phyloP scores from a whole-genome alignment of 2,329 filamentous ascomycete genomes.

The Botrytis aclada region DNA sequence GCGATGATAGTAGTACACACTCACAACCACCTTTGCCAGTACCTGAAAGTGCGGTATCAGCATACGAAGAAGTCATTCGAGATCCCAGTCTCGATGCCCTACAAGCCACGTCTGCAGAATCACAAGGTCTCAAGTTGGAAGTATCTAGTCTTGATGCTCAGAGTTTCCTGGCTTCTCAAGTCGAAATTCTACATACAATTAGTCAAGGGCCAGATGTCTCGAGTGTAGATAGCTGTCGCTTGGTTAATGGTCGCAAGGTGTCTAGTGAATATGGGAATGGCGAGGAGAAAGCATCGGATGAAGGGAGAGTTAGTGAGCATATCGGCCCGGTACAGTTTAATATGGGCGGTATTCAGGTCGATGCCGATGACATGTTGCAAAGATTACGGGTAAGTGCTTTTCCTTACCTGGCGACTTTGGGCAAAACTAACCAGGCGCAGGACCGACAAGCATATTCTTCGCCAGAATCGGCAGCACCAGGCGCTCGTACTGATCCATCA shows the following conservation, averaged over 20 bases:
- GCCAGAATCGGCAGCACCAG: constrained; percentile 36
- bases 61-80: constrained; percentile 76
- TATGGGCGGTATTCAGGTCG: constrained; percentile 94
- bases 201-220: constrained; percentile 54
- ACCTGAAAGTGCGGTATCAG: constrained; percentile 59
- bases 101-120: constrained; percentile 51
- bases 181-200: constrained; percentile 67
- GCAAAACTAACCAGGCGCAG: constrained; percentile 24
- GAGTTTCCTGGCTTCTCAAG: constrained; percentile 70
- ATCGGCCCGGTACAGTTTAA: constrained; percentile 97
- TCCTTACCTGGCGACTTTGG: not conserved
- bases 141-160: constrained; percentile 72
- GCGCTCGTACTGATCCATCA: constrained; percentile 28
- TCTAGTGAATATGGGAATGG: constrained; percentile 25
- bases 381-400: constrained; percentile 65
- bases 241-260: constrained; percentile 28
- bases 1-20: constrained; percentile 35
- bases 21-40: constrained; percentile 22
- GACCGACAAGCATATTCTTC: constrained; percentile 38
- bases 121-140: constrained; percentile 42
- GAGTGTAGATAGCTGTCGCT: constrained; percentile 32
- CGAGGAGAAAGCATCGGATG: constrained; percentile 31
- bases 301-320: constrained; percentile 54
- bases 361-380: constrained; percentile 90
- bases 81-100: constrained; percentile 66